Conservation (phyloP, 805 yeast species). For the Maudiozyma turicensis region DNA sequence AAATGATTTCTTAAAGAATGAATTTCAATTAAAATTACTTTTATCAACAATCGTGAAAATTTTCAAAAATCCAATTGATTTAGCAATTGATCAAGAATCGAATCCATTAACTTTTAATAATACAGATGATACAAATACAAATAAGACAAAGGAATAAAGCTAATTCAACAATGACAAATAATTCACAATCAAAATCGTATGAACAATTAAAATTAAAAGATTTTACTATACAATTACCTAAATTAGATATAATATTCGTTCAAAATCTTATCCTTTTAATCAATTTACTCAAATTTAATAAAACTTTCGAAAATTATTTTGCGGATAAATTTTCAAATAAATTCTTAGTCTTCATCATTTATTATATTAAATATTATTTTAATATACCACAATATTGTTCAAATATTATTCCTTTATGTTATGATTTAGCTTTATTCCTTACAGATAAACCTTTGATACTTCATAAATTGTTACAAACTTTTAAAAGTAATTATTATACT, state of each 20-base stretch:
- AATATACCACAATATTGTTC: slow-evolving; percentile 11
- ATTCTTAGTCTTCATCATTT: slow-evolving; percentile 43
- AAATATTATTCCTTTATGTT: slow-evolving; percentile 39
- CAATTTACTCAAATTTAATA: slow-evolving; percentile 72
- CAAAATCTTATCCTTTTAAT: slow-evolving; percentile 60
- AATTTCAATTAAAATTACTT: slow-evolving; percentile 43
- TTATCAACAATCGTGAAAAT: slow-evolving; percentile 39
- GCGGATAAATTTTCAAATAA: slow-evolving; percentile 42
- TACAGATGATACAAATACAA: slow-evolving; percentile 1
- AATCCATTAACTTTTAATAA: slow-evolving; percentile 25
- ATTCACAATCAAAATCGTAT: neutral
- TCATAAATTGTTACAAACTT: slow-evolving; percentile 36
- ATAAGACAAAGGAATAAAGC: neutral
- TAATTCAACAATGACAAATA: slow-evolving; percentile 1
- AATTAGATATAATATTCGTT: slow-evolving; percentile 40
- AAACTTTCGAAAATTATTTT: slow-evolving; percentile 38
- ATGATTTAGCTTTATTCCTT: slow-evolving; percentile 44
- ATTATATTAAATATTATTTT: slow-evolving; percentile 42
- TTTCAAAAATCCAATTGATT: slow-evolving; percentile 37
- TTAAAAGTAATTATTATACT: slow-evolving; percentile 35
- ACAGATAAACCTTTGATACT: slow-evolving; percentile 33
- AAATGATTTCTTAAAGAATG: slow-evolving; percentile 40
- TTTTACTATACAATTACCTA: slow-evolving; percentile 19
- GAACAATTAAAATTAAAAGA: neutral
- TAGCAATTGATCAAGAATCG: slow-evolving; percentile 31